Conservation (phyloP, 1,284 basidiomycete genomes). For the Athelia psychrophila region DNA sequence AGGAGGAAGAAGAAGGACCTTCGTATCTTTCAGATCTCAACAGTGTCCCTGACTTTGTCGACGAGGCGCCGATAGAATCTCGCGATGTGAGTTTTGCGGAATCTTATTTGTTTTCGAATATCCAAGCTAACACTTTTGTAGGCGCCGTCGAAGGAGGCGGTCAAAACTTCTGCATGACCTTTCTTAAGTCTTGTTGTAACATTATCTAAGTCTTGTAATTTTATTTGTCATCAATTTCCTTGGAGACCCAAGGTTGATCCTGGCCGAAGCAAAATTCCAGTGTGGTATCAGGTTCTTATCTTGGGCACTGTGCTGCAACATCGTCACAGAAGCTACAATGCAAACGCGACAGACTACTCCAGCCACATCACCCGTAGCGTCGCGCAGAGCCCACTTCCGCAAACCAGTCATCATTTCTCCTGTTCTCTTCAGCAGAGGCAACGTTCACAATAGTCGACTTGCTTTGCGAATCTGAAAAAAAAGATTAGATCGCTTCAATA, state of each 20-base stretch:
- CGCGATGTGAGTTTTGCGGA: slow-evolving; percentile 46
- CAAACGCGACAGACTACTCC: not conserved
- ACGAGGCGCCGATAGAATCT: slow-evolving; percentile 75
- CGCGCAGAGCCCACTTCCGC: slow-evolving; percentile 46
- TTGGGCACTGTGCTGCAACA: too few relatives aligned
- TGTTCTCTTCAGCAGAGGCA: slow-evolving; percentile 55
- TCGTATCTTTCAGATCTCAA: slow-evolving; percentile 85
- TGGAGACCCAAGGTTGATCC: too few relatives aligned
- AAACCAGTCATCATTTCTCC: slow-evolving; percentile 74
- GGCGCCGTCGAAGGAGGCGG: slow-evolving; percentile 45
- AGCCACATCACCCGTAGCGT: slow-evolving; percentile 52
- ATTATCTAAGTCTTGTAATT: too few relatives aligned
- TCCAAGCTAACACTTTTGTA: slow-evolving; percentile 14
- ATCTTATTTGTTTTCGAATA: not conserved
- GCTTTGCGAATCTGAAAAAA: slow-evolving; percentile 66
- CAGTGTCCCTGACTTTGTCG: slow-evolving; percentile 87
- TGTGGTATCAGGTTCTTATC: too few relatives aligned
- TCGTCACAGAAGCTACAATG: not conserved
- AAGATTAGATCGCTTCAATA: slow-evolving; percentile 2
- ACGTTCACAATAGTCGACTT: slow-evolving; percentile 77
- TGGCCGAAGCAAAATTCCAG: too few relatives aligned
- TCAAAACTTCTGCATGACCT: slow-evolving; percentile 47
- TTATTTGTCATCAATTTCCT: too few relatives aligned
- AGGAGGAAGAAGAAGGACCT: slow-evolving; percentile 85
- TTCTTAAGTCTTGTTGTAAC: slow-evolving; percentile 4